These are phyloP conservation scores for Didymella keratinophila DNA, from an alignment of 2,329 filamentous ascomycete genomes.

Conservation along the genomic window DNA sequence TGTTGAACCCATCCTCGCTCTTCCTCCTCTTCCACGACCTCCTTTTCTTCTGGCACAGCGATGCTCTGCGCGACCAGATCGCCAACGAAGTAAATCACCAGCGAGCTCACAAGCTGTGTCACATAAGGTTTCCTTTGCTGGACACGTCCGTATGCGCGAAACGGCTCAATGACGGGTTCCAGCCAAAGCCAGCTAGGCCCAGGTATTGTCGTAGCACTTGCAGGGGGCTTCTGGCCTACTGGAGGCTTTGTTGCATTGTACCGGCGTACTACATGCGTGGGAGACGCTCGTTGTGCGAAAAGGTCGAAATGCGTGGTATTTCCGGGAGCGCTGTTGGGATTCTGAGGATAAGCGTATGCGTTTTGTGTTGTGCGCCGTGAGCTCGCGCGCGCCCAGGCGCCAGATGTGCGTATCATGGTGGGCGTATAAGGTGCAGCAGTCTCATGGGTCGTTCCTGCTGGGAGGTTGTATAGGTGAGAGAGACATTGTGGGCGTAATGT, in stretches of 20 bases:
- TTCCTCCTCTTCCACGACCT: conserved; percentile 12
- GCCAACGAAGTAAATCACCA: conserved; percentile 80
- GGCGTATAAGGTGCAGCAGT: conserved; percentile 10
- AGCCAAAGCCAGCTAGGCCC: conserved; percentile 58
- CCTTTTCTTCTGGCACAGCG: conserved; percentile 28
- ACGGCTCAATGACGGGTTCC: conserved; percentile 55
- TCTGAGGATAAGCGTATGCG: conserved; percentile 20
- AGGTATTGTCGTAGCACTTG: conserved; percentile 47
- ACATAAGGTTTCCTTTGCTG: conserved; percentile 76
- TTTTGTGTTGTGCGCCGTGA: conserved; percentile 33
- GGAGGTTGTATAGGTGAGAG: conserved; percentile 2
- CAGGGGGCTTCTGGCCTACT: conserved; percentile 28
- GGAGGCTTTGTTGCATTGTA: conserved; percentile 33
- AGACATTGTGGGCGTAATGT: conserved; percentile 11
- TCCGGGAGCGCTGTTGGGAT: conserved; percentile 17
- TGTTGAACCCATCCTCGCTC: conserved; percentile 49
- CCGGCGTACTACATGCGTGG: conserved; percentile 23
- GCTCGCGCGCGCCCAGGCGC: conserved; percentile 39
- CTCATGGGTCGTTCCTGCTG: conserved; percentile 11
- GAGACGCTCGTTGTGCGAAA: conserved; percentile 15
- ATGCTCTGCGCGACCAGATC: conserved; percentile 81
- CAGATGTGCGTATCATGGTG: conserved; percentile 42
- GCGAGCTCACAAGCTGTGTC: conserved; percentile 79
- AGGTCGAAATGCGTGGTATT: conserved; percentile 17
- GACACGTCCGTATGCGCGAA: conserved; percentile 69